Percentiles rank a stretch among this genome's conserved stretches.
phyloP scores from a whole-genome alignment of 352 stramenopile species.

The Aphanomyces euteiches region DNA sequence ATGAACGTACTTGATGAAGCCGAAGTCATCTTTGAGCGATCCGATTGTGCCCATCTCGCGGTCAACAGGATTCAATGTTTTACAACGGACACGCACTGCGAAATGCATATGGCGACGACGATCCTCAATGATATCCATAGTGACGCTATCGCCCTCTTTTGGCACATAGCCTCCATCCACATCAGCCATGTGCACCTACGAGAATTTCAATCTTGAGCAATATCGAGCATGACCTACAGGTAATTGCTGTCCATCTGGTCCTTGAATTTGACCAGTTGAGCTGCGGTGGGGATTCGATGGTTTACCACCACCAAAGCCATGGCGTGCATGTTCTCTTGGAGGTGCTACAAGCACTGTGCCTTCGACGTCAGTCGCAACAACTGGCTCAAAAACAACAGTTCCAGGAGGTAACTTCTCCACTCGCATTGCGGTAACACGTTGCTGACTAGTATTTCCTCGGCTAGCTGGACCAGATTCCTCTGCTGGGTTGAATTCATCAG shows the following conservation, averaged over 20 bases:
- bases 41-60: constrained; percentile 65
- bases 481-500: constrained; percentile 48
- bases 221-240: neutral
- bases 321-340: constrained; percentile 43
- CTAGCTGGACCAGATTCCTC: constrained; percentile 25
- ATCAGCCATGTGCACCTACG: constrained; percentile 59
- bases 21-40: constrained; percentile 73
- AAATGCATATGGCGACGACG: constrained; percentile 57
- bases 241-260: no score
- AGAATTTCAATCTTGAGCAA: neutral
- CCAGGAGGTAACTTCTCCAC: constrained; percentile 58
- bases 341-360: constrained; percentile 58
- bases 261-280: neutral
- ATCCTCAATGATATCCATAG: constrained; percentile 69
- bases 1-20: constrained; percentile 58
- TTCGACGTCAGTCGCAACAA: constrained; percentile 53
- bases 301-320: neutral
- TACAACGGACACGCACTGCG: constrained; percentile 57
- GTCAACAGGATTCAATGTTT: constrained; percentile 60
- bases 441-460: constrained; percentile 5
- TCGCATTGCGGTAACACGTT: constrained; percentile 56
- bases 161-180: constrained; percentile 52
- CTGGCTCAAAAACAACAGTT: constrained; percentile 60
- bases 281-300: neutral
- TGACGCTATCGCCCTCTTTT: constrained; percentile 51